Base-by-base conservation (phyloP, 2,329 filamentous ascomycete genomes). In the Davidsoniella eucalypti region DNA sequence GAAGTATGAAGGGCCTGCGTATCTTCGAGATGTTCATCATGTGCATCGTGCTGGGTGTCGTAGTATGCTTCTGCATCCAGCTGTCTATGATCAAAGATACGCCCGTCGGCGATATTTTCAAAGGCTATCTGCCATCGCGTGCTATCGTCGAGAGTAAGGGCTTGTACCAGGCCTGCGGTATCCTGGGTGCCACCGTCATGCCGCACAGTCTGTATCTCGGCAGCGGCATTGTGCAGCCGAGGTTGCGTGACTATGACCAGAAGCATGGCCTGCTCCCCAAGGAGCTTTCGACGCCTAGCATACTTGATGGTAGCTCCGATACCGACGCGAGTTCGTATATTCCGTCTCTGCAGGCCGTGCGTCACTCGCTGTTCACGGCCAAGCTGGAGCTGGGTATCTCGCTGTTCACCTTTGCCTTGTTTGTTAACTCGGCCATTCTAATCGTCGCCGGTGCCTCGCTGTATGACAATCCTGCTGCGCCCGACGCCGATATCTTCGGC, bases 381-480 rank as follows among this genome's bases (percentile, higher is more conserved):
- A 78, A 84, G 51, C 66, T 73, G 17, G 85, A 92, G 60, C 67
- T 88, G 8, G 68, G 75, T 5, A 60, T 87, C 12, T 83, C 81
- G 0, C 78, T 92, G 36, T 86, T 87, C 61, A 86, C 83, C 0
- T 88, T 90, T 61, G 85, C 85, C 0, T 72, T 92, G 3, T 92
- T 92, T 59, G 82, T 90, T 59, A 92, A 92, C 67, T 84, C 78
- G 49, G 74, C 84, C 36, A 90, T 92, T 58, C 71, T 92, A 12
- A 87, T 92, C 57, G 80, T 87, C 10, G 81, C 87, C 0, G 87
- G 87, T 21, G 78, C 84, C 0, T 81, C 83, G 0, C 72, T 94
- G 0, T 87, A 82, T 60, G 64, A 72, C 3, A 74, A 75, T 39
- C 61, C 71, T 0, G 71, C 75, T 2, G 82, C 83, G 1, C 66